Evolutionary conservation across 768 basidiomycete species (phyloP).

Genomic region (Lactarius evosmus): DNA sequence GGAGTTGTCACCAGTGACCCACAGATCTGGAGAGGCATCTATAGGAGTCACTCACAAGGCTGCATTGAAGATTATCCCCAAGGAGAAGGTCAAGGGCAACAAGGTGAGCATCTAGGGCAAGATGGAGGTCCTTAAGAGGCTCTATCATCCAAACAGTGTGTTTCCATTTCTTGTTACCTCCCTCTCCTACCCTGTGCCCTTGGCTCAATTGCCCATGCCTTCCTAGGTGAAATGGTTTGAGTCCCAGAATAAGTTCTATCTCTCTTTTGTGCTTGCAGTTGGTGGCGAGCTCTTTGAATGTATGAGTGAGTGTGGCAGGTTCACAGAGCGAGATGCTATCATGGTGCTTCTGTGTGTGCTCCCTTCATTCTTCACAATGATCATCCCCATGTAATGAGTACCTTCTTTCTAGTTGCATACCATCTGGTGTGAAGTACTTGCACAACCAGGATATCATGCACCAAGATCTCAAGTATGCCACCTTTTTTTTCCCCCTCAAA

Average conservation of each 20-base stretch:
- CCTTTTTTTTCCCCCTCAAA: neutral
- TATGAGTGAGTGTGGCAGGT: conserved; percentile 79
- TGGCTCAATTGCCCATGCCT: neutral
- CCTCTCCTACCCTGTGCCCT: too few species aligned
- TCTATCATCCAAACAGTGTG: conserved; percentile 89
- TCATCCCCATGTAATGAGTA: too few species aligned
- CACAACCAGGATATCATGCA: conserved; percentile 94
- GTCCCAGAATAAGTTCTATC: conserved; percentile 87
- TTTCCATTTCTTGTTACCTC: conserved; percentile 28
- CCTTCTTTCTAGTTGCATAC: conserved; percentile 53
- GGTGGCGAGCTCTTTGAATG: conserved; percentile 95
- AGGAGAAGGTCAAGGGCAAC: conserved; percentile 93
- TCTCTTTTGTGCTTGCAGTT: conserved; percentile 86
- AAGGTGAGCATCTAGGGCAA: conserved; percentile 86
- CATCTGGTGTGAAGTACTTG: conserved; percentile 81
- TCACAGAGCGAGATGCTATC: conserved; percentile 89
- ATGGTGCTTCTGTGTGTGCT: conserved; percentile 60
- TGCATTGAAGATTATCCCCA: conserved; percentile 86
- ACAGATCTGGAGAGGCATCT: conserved; percentile 29
- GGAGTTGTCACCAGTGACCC: conserved; percentile 31
- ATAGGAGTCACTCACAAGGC: conserved; percentile 60
- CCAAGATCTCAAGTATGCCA: conserved; percentile 79
- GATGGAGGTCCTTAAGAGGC: conserved; percentile 86
- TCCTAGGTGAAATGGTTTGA: conserved; percentile 95
- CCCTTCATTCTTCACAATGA: neutral